Evolutionary conservation across 768 basidiomycete genomes (phyloP), one percentile per base, ranked within the genome.

Genomic region (Trametes coccinea): DNA sequence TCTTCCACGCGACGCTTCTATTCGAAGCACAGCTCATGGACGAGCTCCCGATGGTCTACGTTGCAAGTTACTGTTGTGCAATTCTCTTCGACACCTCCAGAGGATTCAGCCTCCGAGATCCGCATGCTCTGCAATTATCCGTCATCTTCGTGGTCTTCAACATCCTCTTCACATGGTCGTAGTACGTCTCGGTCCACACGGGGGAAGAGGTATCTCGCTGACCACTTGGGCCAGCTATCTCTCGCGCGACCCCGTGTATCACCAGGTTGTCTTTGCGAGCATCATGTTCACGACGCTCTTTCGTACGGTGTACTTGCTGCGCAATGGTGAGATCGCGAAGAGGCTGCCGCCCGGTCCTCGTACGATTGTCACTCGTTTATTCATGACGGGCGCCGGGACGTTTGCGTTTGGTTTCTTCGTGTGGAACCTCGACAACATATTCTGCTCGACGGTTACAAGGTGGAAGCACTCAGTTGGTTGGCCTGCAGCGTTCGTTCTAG

Each of bases 351-450:
- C 72, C 53, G 72, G 78, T 43, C 79, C 73, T 53, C 82, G 80
- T 64, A 40, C 64, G 2, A 66, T 66, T 2, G 80, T 87, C 41
- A 72, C 71, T 9, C 76, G 71, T 39, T 65, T 85, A 10, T 85
- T 89, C 71, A 70, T 72, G 31, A 78, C 72, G 1, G 91, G 91
- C 27, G 78, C 82, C 6, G 73, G 67, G 1, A 73, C 82, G 8
- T 92, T 92, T 68, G 76, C 79, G 0, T 67, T 84, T 5, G 91
- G 88, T 0, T 92, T 92, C 70, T 70, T 84, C 11, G 75, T 91
- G 27, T 92, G 90, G 90, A 93, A 92, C 69, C 64, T 92, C 63
- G 91, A 93, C 71, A 92, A 92, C 66, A 78, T 88, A 8, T 91
- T 87, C 66, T 93, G 91, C 69, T 76, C 77, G 53, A 71, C 73